Conservation (phyloP, 1,139 yeast genomes). For the Nakaseomyces glabratus region DNA sequence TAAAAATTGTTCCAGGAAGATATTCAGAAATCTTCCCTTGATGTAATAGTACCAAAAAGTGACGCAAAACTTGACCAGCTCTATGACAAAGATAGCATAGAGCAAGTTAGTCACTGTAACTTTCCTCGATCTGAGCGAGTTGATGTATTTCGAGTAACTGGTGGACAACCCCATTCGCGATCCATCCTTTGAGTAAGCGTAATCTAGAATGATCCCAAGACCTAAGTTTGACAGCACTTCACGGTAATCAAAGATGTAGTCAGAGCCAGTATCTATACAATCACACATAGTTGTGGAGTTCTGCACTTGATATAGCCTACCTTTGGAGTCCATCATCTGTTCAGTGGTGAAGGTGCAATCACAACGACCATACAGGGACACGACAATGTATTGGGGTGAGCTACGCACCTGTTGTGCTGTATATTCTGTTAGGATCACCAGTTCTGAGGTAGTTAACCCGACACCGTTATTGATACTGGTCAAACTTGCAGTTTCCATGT, state of each 20-base stretch:
- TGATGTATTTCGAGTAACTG: constrained; percentile 16
- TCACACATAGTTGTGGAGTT: constrained; percentile 13
- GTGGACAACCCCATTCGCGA: constrained; percentile 4
- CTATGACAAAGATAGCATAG: constrained; percentile 14
- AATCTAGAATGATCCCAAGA: constrained; percentile 25
- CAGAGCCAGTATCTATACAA: constrained; percentile 17
- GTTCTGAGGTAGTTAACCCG: constrained; percentile 28
- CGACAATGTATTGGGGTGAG: constrained; percentile 24
- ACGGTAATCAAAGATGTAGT: constrained; percentile 26
- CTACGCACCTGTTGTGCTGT: constrained; percentile 19
- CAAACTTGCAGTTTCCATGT: constrained; percentile 19
- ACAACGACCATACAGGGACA: constrained; percentile 26
- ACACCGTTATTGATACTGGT: constrained; percentile 25
- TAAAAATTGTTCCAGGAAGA: constrained; percentile 17
- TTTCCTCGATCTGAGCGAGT: constrained; percentile 11
- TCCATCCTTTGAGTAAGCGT: constrained; percentile 19
- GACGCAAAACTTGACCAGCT: constrained; percentile 12
- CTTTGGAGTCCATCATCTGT: constrained; percentile 1
- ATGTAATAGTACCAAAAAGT: constrained; percentile 24
- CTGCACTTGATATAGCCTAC: constrained; percentile 1
- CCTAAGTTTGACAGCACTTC: constrained; percentile 21
- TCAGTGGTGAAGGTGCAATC: constrained; percentile 13
- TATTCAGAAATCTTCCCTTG: constrained; percentile 21
- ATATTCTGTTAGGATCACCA: constrained; percentile 24
- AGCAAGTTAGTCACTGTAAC: constrained; percentile 16